Conservation (phyloP, 176 grass and related monocot genomes). For the Oryza officinalis region DNA sequence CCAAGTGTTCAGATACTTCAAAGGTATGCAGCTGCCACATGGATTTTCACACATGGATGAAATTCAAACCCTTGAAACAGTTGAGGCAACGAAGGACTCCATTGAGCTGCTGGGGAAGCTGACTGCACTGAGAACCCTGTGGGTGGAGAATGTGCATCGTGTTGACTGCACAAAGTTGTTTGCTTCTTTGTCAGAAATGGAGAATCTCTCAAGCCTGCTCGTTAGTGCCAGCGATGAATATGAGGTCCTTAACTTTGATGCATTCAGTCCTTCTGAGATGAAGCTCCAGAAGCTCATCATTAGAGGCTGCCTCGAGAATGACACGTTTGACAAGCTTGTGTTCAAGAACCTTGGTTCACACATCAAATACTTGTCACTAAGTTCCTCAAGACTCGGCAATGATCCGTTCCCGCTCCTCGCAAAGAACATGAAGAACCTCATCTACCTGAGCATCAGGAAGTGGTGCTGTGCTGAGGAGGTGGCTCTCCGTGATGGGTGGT, state of each 20-base stretch:
- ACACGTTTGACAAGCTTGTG: background rate
- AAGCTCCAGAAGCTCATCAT: background rate
- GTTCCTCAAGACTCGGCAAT: background rate
- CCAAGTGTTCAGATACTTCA: background rate
- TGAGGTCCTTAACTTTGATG: background rate
- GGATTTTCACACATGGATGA: background rate
- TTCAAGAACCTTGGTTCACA: background rate
- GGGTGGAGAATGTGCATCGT: background rate
- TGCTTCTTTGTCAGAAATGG: background rate
- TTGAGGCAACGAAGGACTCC: background rate
- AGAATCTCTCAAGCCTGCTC: background rate
- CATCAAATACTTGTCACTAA: background rate
- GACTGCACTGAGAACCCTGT: background rate
- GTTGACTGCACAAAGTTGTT: background rate
- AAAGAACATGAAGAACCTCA: background rate
- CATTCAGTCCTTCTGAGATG: background rate
- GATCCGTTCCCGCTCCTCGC: background rate
- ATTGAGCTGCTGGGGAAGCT: background rate
- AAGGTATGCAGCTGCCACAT: background rate
- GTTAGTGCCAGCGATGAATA: background rate
- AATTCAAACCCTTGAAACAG: background rate
- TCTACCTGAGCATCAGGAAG: slow-evolving; percentile 1
- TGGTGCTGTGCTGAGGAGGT: background rate
- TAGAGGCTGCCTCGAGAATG: background rate
- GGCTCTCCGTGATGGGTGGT: background rate